These are phyloP conservation scores for Suillus plorans DNA, from an alignment of 768 basidiomycete genomes.

Conservation along the genomic window DNA sequence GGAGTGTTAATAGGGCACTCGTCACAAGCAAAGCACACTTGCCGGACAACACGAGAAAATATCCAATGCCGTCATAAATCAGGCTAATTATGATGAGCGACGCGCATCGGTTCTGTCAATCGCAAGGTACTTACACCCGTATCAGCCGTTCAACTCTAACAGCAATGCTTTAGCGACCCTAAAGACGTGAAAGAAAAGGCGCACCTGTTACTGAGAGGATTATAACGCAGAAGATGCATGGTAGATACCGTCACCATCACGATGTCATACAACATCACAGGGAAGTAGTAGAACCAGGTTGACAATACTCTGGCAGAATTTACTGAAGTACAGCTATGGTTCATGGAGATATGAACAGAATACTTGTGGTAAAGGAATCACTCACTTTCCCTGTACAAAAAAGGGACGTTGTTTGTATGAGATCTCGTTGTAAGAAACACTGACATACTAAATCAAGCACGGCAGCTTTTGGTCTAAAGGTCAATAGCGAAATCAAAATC, in stretches of 20 bases:
- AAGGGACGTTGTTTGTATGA: slow-evolving; percentile 9
- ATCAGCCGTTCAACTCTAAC: neutral
- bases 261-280: neutral
- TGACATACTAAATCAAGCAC: neutral
- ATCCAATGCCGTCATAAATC: neutral
- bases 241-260: neutral
- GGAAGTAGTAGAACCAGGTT: neutral
- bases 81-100: neutral
- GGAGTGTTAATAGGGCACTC: neutral
- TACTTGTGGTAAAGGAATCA: neutral
- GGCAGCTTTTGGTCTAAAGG: slow-evolving; percentile 15
- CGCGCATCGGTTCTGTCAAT: neutral
- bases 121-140: neutral
- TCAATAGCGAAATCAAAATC: slow-evolving; percentile 11
- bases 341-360: neutral
- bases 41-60: neutral
- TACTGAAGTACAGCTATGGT: neutral
- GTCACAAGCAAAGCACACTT: neutral
- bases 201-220: neutral
- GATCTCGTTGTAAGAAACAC: no score
- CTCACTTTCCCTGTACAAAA: slow-evolving; percentile 6
- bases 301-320: neutral
- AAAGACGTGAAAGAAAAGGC: neutral
- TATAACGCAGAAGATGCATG: neutral
- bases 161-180: neutral